Evolutionary conservation across 306 rosid species (phyloP), one percentile per base, ranked within the genome.

Genomic region (Vicia sativa): DNA sequence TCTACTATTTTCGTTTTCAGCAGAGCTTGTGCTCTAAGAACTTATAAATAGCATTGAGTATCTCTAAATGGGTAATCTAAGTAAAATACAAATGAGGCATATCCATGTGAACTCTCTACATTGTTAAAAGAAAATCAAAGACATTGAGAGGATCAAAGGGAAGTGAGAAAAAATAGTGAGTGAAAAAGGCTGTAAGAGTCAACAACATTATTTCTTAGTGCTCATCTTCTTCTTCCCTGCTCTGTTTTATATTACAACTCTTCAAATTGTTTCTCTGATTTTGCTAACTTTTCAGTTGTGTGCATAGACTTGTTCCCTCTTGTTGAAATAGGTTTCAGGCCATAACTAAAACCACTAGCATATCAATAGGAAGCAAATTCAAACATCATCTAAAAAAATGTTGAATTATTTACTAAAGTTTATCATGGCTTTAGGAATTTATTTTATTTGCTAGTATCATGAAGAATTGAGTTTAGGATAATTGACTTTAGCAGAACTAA

Each of bases 401-500:
- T 21, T 52, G 52, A 52, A 52, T 53, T 10, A 16, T 34, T 13
- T 44, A 62, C 37, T 67, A 44, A 66, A 31, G 15, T 38, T 39
- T 4, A 77, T 72, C 25, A 70, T 15, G 45, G 56, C 31, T 41
- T 72, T 53, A 35, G 52, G 48, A 28, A 52, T 55, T 61, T 11
- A 42, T 60, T 16, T 60, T 16, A 11, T 11, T 21, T 13, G 34
- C 29, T 37, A 62, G 35, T 35, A 67, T 23, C 2, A 12, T 18
- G 31, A 52, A 50, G 4, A 13, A n/a, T n/a, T n/a, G n/a, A n/a
- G n/a, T n/a, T n/a, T n/a, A n/a, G n/a, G n/a, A n/a, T n/a, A n/a
- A n/a, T n/a, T n/a, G n/a, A n/a, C n/a, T n/a, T n/a, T n/a, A n/a
- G n/a, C n/a, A n/a, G n/a, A n/a, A n/a, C n/a, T n/a, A n/a, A n/a